These are phyloP conservation scores for Magnusiomyces ingens DNA, from an alignment of 1,139 yeast genomes.

Conservation along the genomic window DNA sequence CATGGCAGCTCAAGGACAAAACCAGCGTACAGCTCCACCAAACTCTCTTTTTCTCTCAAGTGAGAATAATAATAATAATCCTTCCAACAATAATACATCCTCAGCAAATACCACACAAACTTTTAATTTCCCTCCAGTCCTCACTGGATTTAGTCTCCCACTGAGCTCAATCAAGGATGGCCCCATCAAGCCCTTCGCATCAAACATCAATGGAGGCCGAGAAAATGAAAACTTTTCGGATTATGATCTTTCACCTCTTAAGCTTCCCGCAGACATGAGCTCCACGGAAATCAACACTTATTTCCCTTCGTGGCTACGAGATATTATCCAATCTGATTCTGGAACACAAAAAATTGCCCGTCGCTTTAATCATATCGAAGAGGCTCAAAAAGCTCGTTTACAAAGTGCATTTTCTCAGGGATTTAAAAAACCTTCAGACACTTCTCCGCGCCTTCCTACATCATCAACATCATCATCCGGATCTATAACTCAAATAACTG, in stretches of 20 bases:
- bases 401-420: constrained; percentile 27
- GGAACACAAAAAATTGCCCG: constrained; percentile 34
- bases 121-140: constrained; percentile 22
- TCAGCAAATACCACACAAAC: background rate
- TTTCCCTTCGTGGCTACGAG: constrained; percentile 35
- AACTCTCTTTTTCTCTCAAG: background rate
- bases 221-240: constrained; percentile 12
- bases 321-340: constrained; percentile 23
- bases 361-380: constrained; percentile 34
- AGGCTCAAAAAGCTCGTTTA: constrained; percentile 34
- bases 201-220: constrained; percentile 20
- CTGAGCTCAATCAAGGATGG: constrained; percentile 21
- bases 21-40: background rate
- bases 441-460: background rate
- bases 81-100: constrained; percentile 3
- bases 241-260: constrained; percentile 20
- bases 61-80: background rate
- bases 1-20: background rate
- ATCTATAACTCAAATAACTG: constrained; percentile 8
- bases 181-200: constrained; percentile 24
- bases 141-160: constrained; percentile 28
- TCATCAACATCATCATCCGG: background rate
- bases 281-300: constrained; percentile 14
- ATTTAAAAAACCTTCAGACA: constrained; percentile 15
- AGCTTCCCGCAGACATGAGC: constrained; percentile 17